Evolutionary conservation across 495 filamentous ascomycete species (phyloP), one percentile per base, ranked within the genome.

Genomic region (Lasiosphaeris hirsuta): DNA sequence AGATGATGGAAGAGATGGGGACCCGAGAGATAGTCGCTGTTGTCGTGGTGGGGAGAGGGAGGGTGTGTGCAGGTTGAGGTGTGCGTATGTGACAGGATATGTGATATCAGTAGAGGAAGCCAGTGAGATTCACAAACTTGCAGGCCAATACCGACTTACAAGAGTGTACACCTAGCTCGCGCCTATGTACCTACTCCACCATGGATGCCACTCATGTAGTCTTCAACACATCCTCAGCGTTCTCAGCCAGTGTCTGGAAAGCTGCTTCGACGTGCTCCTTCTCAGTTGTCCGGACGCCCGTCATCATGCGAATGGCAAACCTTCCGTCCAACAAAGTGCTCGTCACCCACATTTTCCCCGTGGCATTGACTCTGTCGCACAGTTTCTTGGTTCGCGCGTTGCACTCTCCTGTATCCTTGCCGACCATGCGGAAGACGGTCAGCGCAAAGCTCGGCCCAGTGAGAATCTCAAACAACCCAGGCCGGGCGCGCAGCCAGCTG

Each of bases 311-410:
- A 55, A 98, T 96, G 2, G 85, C 84, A 74, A 91, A 91, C 2
- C 85, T 71, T 3, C 86, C 90, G n/a, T 83, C 84, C 19, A 96
- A 76, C 13, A 90, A 79, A 1, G 83, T 88, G 55, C 86, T 86
- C 1, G 94, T 96, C 17, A 97, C 76, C 72, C 90, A 97, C 41
- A 96, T 86, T 72, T 90, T 83, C 0, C 90, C 89, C 1, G 84
- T 72, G 5, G 78, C 75, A 68, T 96, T 92, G 33, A 96, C 81
- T 18, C 74, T 65, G 69, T 96, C 90, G 63, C 89, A 93, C 11
- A 96, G 81, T 57, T 81, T 78, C 72, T 89, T 89, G 1, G 92
- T 96, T 15, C 91, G 55, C 17, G 63, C 69, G 63, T 96, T 91
- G 23, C 77, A 74, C 47, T 75, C 74, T 57, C 81, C 78, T 34